A percentile compares a stretch with the other conserved stretches of the same genome.
These are phyloP conservation scores for Volvox carteri DNA, from an alignment of 163 green algal genomes.

Conservation along the genomic window DNA sequence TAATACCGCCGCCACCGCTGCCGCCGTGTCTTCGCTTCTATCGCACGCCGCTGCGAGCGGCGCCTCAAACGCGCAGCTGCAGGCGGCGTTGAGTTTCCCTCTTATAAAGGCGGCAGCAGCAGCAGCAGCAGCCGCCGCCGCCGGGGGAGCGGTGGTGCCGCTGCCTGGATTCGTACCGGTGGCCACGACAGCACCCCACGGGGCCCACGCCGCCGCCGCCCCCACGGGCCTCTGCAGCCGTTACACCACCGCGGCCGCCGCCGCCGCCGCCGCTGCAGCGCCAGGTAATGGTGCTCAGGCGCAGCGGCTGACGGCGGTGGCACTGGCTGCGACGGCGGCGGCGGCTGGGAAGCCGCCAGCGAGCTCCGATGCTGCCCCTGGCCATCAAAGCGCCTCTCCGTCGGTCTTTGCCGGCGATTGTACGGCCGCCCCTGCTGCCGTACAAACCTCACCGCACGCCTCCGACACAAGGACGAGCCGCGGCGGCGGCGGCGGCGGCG, in stretches of 20 bases:
- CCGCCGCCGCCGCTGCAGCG: neutral
- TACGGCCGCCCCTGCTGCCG: neutral
- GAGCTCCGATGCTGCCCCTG: too few relatives aligned
- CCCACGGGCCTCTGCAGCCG: neutral
- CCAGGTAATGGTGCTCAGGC: neutral
- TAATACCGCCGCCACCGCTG: neutral
- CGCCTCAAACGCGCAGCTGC: neutral
- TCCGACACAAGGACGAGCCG: too few relatives aligned
- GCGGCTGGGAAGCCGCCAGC: neutral
- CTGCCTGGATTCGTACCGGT: neutral
- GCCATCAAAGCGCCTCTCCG: too few relatives aligned
- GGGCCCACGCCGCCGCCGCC: neutral
- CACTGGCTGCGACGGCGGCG: neutral
- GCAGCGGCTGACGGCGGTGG: too few relatives aligned
- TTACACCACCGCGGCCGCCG: neutral
- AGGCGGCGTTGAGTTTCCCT: neutral
- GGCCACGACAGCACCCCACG: too few relatives aligned
- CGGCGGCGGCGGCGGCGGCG: too few relatives aligned
- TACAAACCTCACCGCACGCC: neutral
- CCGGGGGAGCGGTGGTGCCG: neutral
- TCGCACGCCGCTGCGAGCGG: neutral
- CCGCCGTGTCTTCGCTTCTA: slow-evolving; percentile 1
- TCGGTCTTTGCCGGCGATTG: neutral
- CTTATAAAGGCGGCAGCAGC: slow-evolving; percentile 34
- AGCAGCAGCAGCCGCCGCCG: neutral